Percentiles rank a stretch among this genome's conserved stretches.
These are phyloP conservation scores for Nephromyces sp. DNA, from an alignment of 169 alveolate genomes.

Conservation along the genomic window DNA sequence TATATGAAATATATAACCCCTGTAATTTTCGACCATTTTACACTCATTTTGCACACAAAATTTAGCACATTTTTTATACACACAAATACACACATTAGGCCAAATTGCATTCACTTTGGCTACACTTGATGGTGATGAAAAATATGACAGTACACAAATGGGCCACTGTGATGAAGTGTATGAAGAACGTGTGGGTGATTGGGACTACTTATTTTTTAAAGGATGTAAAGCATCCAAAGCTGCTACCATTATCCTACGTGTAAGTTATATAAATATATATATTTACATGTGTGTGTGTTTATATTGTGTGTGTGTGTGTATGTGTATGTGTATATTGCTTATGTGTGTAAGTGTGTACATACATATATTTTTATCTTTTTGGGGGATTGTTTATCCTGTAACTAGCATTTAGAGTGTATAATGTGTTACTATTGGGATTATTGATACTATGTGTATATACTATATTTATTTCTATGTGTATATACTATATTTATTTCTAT, in stretches of 20 bases:
- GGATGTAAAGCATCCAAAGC: slow-evolving; percentile 72
- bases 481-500: neutral
- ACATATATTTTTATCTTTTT: neutral
- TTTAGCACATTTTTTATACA: too few relatives aligned
- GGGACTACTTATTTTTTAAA: slow-evolving; percentile 89
- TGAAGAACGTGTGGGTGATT: slow-evolving; percentile 95
- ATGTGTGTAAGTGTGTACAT: neutral
- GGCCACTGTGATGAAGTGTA: slow-evolving; percentile 83
- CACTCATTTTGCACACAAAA: too few relatives aligned
- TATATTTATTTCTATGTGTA: neutral
- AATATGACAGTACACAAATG: slow-evolving; percentile 72
- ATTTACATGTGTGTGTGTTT: neutral
- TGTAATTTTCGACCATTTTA: too few relatives aligned
- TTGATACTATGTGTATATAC: neutral
- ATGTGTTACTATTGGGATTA: neutral
- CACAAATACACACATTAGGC: too few relatives aligned
- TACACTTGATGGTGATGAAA: slow-evolving; percentile 90
- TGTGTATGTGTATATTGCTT: too few relatives aligned
- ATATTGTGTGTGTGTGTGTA: too few relatives aligned
- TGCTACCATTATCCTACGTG: slow-evolving; percentile 30
- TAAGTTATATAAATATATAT: neutral
- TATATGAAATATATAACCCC: neutral
- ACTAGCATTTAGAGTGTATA: neutral
- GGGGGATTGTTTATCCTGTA: neutral
- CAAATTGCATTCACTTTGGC: slow-evolving; percentile 68